Base-by-base conservation (phyloP, 768 basidiomycete genomes). In the Mycena kentingensis region DNA sequence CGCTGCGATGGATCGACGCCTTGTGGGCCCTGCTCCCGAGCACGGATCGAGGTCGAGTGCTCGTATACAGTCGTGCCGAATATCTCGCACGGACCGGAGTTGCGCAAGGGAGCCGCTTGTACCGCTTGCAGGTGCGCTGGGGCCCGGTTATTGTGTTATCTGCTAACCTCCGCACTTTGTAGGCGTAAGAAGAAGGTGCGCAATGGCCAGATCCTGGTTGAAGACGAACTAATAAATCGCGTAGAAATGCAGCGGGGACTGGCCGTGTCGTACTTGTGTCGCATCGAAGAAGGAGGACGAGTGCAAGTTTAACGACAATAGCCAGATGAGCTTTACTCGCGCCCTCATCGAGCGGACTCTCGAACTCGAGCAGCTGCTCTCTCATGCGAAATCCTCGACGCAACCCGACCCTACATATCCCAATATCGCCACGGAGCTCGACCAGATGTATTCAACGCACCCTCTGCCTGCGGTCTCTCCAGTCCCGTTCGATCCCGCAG, bases 111-210 rank as follows among this genome's bases (percentile, higher is more conserved):
- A 13, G 53, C 53, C 41, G 57, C 57, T 34, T 59, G 57, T 41
- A 46, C 53, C 4, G 57, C 57, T 13, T 59, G 57, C 27, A 49
- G 57, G 57, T 58, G 36, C 50, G 52, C 19, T 29, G 28, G 37
- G 3, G 2, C 25, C 25, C 27, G 29, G 2, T 24, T 3, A 13
- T 29, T 5, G 21, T 22, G 7, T 45, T n/a, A 18, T 8, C 10
- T 15, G 16, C 22, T 37, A 3, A 18, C 5, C 5, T n/a, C 18
- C 36, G 37, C 12, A 50, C 15, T 22, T 27, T 42, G 4, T 24
- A 59, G 57, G 24, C 57, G 57, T 12, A 59, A 59, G 41, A 59
- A 59, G 37, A 59, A 59, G 53, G 57, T 49, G 21, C 10, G 41
- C 12, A 5, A 24, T 6, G 25, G 19, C 25, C n/a, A n/a, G n/a